Percentiles rank a stretch among this genome's conserved stretches.
Evolutionary conservation across 2,329 filamentous ascomycete genomes (phyloP).

Genomic region (Davidsoniella eucalypti): DNA sequence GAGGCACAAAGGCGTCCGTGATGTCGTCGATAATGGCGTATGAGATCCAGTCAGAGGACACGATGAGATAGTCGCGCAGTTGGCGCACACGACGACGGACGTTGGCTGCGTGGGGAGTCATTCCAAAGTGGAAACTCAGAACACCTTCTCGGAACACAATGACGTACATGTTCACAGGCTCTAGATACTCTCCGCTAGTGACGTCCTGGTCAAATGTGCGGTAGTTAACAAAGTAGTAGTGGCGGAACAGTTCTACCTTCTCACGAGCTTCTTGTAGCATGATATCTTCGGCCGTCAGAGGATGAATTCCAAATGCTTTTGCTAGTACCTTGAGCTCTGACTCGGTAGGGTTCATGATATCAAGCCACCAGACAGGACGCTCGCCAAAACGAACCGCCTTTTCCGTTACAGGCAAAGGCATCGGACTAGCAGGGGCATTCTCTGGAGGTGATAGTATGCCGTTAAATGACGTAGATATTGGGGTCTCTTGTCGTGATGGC

Average conservation of each 20-base stretch:
- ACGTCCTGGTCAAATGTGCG: constrained; percentile 92
- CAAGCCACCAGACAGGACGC: constrained; percentile 90
- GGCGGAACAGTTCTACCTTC: constrained; percentile 91
- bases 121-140: constrained; percentile 91
- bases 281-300: constrained; percentile 88
- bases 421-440: neutral
- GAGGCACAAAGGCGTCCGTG: constrained; percentile 83
- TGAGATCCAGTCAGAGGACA: constrained; percentile 94
- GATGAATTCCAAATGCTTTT: constrained; percentile 90
- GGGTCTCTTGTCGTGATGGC: neutral
- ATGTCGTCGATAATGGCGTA: constrained; percentile 98
- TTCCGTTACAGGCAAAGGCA: constrained; percentile 15
- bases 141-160: constrained; percentile 93
- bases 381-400: constrained; percentile 51
- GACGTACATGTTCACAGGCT: constrained; percentile 94
- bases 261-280: constrained; percentile 94
- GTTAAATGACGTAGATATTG: constrained; percentile 1
- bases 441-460: neutral
- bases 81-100: constrained; percentile 87
- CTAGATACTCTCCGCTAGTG: constrained; percentile 74
- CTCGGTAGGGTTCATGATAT: constrained; percentile 80
- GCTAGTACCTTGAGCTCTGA: constrained; percentile 88
- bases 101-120: constrained; percentile 89
- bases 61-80: constrained; percentile 78
- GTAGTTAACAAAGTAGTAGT: constrained; percentile 99